Conservation (phyloP, 2,329 filamentous ascomycete species). For the Fusarium sp. region DNA sequence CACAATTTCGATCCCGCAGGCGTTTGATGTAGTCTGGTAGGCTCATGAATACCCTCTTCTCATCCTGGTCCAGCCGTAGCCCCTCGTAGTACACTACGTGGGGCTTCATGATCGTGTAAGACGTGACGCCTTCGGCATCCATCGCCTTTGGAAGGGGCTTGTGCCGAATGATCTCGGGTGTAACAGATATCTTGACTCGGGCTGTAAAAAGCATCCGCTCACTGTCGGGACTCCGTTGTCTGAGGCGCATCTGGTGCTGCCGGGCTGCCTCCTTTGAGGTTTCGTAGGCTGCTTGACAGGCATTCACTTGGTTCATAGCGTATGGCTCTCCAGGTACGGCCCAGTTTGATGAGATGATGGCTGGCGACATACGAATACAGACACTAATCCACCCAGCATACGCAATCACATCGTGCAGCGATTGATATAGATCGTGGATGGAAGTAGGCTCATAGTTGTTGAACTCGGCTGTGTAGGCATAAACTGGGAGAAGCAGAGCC, state of each 20-base stretch:
- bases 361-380: constrained; percentile 38
- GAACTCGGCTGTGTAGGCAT: constrained; percentile 30
- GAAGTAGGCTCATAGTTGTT: constrained; percentile 11
- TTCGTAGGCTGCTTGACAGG: constrained; percentile 29
- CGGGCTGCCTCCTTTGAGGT: constrained; percentile 22
- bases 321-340: constrained; percentile 43
- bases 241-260: constrained; percentile 6
- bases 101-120: constrained; percentile 39
- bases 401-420: constrained; percentile 45
- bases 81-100: constrained; percentile 47
- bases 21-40: constrained; percentile 36
- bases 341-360: constrained; percentile 44
- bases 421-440: constrained; percentile 32
- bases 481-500: constrained; percentile 41
- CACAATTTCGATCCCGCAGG: constrained; percentile 21
- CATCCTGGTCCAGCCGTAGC: constrained; percentile 31
- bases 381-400: constrained; percentile 47
- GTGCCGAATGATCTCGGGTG: constrained; percentile 41
- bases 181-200: constrained; percentile 48
- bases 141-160: constrained; percentile 15
- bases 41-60: constrained; percentile 29
- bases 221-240: not conserved
- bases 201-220: constrained; percentile 17
- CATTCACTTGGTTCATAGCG: constrained; percentile 34
- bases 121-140: constrained; percentile 20